Evolutionary conservation across 768 basidiomycete genomes (phyloP), one percentile per base, ranked within the genome.

Genomic region (Russula virescens): DNA sequence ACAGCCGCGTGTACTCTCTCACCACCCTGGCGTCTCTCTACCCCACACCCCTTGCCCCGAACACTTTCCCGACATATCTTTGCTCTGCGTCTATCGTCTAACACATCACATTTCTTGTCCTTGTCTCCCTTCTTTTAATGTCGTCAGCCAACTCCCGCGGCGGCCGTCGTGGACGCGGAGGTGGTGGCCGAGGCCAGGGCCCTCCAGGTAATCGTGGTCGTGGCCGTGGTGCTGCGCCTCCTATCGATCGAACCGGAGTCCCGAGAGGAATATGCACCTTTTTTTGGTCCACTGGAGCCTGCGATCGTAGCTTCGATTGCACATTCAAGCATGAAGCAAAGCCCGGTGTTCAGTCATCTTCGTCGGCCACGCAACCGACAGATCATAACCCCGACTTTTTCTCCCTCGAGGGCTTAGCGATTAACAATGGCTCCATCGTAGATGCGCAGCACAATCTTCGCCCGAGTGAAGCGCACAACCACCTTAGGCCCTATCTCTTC

Each of bases 241-340:
- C 60, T 40, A 40, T 47, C 21, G 66, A 62, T 19, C 47, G 46
- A 38, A 16, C 47, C 19, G n/a, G 43, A 45, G 53, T 61, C 18
- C 72, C 73, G 1, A 61, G 61, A 21, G 69, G 69, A n/a, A 50
- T 69, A 3, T 75, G 74, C 61, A 38, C 58, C 7, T 70, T 70
- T 43, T 75, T 55, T 62, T 75, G 71, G 71, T 61, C 68, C 1
- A 64, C 65, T 40, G 74, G 74, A 45, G 52, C 58, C 8, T 75
- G 74, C 43, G 46, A 61, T 35, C 67, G 62, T 2, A 48, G 56
- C 5, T 72, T 72, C 45, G 70, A 71, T 18, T 75, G 74, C 54
- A 62, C 55, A 0, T 74, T 62, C 60, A 63, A 60, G 58, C 74
- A 75, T 49, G 47, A 66, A 23, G 54, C 55, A 43, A 68, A 57